A percentile compares a stretch with the other conserved stretches of the same genome.
Evolutionary conservation across 2,329 filamentous ascomycete species (phyloP).

Genomic region (Pseudohalonectria lignicola): DNA sequence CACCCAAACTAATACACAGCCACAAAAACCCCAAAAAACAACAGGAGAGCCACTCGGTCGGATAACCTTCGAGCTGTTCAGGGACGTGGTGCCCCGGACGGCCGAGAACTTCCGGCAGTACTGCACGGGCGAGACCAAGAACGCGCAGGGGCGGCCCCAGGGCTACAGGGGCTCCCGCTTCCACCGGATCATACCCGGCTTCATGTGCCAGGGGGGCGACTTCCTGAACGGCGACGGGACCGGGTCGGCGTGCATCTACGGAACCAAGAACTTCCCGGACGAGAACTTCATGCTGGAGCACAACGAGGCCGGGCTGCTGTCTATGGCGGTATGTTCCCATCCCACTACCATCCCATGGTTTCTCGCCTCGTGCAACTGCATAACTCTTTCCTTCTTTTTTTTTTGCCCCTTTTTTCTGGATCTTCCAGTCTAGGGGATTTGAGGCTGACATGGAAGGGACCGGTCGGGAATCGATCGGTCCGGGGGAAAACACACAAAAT

Average conservation of each 20-base stretch:
- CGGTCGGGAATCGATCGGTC: too few relatives aligned
- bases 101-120: conserved; percentile 97
- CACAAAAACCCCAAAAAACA: too few relatives aligned
- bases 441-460: too few relatives aligned
- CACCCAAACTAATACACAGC: too few relatives aligned
- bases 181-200: conserved; percentile 87
- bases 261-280: conserved; percentile 72
- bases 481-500: conserved; percentile 1
- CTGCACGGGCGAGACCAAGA: conserved; percentile 88
- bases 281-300: conserved; percentile 82
- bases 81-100: conserved; percentile 72
- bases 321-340: conserved; percentile 68
- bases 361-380: neutral
- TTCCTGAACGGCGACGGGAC: conserved; percentile 86
- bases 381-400: neutral
- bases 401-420: neutral
- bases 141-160: conserved; percentile 63
- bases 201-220: conserved; percentile 97
- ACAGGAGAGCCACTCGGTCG: conserved; percentile 79
- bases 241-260: conserved; percentile 81
- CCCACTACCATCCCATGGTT: neutral
- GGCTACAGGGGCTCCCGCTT: conserved; percentile 95
- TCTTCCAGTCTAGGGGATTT: too few relatives aligned
- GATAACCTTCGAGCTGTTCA: conserved; percentile 85
- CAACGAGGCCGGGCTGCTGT: conserved; percentile 67